Evolutionary conservation across 2,329 filamentous ascomycete genomes (phyloP).

Genomic region (Exophiala sp.): DNA sequence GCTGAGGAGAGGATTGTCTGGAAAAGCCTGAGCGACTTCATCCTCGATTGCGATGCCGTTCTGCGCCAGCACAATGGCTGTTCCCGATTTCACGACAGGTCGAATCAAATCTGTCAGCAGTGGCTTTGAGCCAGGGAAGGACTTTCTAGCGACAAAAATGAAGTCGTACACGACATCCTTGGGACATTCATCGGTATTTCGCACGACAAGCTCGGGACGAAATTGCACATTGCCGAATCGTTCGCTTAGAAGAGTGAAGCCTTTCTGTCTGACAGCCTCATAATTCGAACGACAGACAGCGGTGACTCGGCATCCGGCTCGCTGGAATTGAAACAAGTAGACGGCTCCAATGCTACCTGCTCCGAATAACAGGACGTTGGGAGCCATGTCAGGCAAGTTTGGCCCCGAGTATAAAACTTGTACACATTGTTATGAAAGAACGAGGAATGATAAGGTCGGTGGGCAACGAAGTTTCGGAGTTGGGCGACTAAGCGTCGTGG

Average conservation of each 20-base stretch:
- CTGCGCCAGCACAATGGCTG: slow-evolving; percentile 56
- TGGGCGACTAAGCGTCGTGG: background rate
- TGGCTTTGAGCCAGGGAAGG: slow-evolving; percentile 53
- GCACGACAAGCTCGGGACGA: slow-evolving; percentile 58
- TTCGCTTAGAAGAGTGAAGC: slow-evolving; percentile 54
- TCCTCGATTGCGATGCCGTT: slow-evolving; percentile 62
- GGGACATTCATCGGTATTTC: slow-evolving; percentile 53
- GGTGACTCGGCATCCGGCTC: slow-evolving; percentile 47
- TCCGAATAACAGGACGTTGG: slow-evolving; percentile 26
- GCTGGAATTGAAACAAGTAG: slow-evolving; percentile 28
- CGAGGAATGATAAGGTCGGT: background rate
- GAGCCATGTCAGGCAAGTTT: slow-evolving; percentile 8
- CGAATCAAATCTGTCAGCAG: slow-evolving; percentile 48
- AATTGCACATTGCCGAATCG: slow-evolving; percentile 67
- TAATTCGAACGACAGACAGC: slow-evolving; percentile 59
- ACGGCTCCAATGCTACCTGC: slow-evolving; percentile 27
- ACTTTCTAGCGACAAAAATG: slow-evolving; percentile 58
- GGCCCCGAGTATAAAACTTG: background rate
- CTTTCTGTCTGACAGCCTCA: slow-evolving; percentile 44
- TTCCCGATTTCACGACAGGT: slow-evolving; percentile 51
- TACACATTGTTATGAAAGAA: background rate
- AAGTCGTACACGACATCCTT: slow-evolving; percentile 47
- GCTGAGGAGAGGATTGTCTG: slow-evolving; percentile 51
- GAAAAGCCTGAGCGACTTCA: slow-evolving; percentile 50
- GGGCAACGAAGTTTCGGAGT: background rate